These are phyloP conservation scores for Wickerhamomyces rabaulensis DNA, from an alignment of 805 yeast species.

Conservation along the genomic window DNA sequence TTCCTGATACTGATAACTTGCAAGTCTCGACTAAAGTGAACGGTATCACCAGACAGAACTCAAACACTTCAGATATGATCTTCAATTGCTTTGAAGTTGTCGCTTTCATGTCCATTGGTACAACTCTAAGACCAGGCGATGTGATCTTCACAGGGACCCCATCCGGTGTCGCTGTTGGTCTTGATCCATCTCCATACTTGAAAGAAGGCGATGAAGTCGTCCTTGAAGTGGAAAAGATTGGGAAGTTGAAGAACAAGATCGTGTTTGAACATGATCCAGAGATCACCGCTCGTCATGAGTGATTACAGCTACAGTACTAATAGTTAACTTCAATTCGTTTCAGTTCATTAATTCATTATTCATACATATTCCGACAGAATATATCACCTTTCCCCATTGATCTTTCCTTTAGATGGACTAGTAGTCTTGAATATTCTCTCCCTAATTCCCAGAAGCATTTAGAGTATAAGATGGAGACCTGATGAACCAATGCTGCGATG, in stretches of 20 bases:
- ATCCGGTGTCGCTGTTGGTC: conserved; percentile 47
- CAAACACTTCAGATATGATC: conserved; percentile 43
- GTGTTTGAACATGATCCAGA: conserved; percentile 20
- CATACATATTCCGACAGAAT: conserved; percentile 42
- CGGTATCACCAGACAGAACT: conserved; percentile 42
- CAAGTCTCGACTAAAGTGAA: conserved; percentile 37
- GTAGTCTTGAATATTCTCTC: conserved; percentile 42
- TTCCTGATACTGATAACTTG: conserved; percentile 26
- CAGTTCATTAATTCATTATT: neutral
- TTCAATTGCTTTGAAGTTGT: conserved; percentile 39
- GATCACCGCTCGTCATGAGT: neutral
- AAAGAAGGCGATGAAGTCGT: conserved; percentile 39
- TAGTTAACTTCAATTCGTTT: neutral
- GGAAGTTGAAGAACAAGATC: conserved; percentile 34
- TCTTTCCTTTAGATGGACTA: conserved; percentile 46
- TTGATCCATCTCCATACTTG: conserved; percentile 36
- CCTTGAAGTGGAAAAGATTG: conserved; percentile 37
- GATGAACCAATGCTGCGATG: conserved; percentile 45
- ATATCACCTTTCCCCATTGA: conserved; percentile 38
- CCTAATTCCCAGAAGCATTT: conserved; percentile 48
- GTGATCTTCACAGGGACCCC: conserved; percentile 55
- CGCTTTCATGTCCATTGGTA: conserved; percentile 44
- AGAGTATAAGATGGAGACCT: conserved; percentile 31
- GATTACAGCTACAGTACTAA: neutral
- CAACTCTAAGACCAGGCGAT: conserved; percentile 50